phyloP scores from a whole-genome alignment of 2,329 filamentous ascomycete genomes.

The Xylariaceae sp. region DNA sequence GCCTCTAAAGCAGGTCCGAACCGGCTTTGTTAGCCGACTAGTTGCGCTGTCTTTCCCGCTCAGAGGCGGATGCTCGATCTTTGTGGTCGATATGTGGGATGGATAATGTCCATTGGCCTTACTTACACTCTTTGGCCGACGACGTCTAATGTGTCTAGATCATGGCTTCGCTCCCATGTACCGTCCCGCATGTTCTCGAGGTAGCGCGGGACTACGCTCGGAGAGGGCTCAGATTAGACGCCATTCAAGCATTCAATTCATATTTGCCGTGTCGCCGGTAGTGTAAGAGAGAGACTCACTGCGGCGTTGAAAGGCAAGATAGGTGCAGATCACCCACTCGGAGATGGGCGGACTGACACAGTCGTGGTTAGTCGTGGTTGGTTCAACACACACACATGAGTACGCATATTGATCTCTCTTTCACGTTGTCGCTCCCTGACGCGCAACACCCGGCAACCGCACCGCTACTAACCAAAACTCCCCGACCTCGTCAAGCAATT shows the following conservation, averaged over 20 bases:
- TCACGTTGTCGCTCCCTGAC: neutral
- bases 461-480: neutral
- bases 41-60: neutral
- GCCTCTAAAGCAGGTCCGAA: slow-evolving; percentile 24
- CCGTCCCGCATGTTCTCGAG: slow-evolving; percentile 41
- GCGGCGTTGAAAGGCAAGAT: slow-evolving; percentile 45
- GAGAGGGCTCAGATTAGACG: neutral
- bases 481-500: neutral
- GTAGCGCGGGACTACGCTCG: slow-evolving; percentile 41
- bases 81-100: slow-evolving; percentile 13
- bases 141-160: slow-evolving; percentile 42
- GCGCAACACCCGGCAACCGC: neutral
- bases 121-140: slow-evolving; percentile 49
- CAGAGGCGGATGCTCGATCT: neutral
- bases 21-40: neutral
- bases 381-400: neutral
- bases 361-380: neutral
- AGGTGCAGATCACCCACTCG: slow-evolving; percentile 54
- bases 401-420: neutral
- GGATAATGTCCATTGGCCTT: neutral
- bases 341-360: slow-evolving; percentile 49
- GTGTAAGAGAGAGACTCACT: slow-evolving; percentile 35
- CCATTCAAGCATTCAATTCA: neutral
- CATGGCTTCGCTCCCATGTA: slow-evolving; percentile 39
- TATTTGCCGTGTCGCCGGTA: no score